Conservation (phyloP, 2,329 filamentous ascomycete species). For the Drechmeria coniospora region DNA sequence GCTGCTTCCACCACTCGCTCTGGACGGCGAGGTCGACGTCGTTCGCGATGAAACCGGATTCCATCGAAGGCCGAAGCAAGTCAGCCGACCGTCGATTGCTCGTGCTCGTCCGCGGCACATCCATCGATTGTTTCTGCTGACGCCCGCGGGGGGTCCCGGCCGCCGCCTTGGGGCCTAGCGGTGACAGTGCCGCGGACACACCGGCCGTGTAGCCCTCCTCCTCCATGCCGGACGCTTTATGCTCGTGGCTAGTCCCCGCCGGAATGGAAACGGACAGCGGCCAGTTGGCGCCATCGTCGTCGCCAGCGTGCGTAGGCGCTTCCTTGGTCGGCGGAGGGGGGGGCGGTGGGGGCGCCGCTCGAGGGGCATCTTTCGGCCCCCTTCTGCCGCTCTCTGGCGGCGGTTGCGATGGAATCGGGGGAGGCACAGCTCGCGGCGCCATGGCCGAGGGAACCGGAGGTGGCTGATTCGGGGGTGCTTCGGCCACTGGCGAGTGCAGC, state of each 20-base stretch:
- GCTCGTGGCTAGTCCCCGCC: slow-evolving; percentile 16
- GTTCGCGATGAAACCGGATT: slow-evolving; percentile 72
- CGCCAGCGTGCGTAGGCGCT: slow-evolving; percentile 29
- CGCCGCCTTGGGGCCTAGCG: slow-evolving; percentile 30
- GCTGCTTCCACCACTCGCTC: slow-evolving; percentile 77
- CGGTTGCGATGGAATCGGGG: slow-evolving; percentile 48
- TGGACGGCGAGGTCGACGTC: slow-evolving; percentile 66
- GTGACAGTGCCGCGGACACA: slow-evolving; percentile 26
- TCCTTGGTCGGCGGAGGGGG: slow-evolving; percentile 21
- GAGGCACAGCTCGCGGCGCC: slow-evolving; percentile 45
- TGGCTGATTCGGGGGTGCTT: slow-evolving; percentile 28
- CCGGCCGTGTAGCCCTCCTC: slow-evolving; percentile 33
- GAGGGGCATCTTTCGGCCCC: slow-evolving; percentile 54
- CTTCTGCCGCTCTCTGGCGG: slow-evolving; percentile 36
- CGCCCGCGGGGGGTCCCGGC: slow-evolving; percentile 18
- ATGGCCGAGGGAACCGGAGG: slow-evolving; percentile 40
- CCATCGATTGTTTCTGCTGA: slow-evolving; percentile 17
- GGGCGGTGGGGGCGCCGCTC: slow-evolving; percentile 54
- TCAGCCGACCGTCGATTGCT: slow-evolving; percentile 54
- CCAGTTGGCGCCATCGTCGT: slow-evolving; percentile 66
- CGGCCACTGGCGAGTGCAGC: slow-evolving; percentile 37
- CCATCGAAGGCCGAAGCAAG: slow-evolving; percentile 54
- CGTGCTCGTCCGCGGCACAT: slow-evolving; percentile 22
- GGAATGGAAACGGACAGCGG: slow-evolving; percentile 37
- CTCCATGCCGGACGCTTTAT: slow-evolving; percentile 24